A percentile compares a stretch with the other conserved stretches of the same genome.
These are phyloP conservation scores for Ensete ventricosum DNA, from an alignment of 176 grass and related monocot genomes.

Conservation along the genomic window DNA sequence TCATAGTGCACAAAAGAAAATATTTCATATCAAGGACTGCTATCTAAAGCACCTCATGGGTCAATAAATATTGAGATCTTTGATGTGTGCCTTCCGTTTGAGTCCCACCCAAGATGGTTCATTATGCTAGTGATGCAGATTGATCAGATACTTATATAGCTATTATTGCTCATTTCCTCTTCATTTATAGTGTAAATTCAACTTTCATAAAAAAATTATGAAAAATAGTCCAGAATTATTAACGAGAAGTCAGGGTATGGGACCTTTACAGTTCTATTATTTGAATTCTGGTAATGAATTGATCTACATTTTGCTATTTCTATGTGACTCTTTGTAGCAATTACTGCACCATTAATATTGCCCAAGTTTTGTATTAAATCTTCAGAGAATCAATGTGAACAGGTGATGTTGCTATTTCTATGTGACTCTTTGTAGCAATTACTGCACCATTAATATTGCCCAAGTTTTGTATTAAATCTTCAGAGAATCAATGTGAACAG, in stretches of 20 bases:
- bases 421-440: no score
- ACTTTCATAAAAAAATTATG: neutral
- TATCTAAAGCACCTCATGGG: neutral
- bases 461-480: neutral
- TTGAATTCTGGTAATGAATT: neutral
- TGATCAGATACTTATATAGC: neutral
- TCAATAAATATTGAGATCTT: neutral
- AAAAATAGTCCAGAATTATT: no score
- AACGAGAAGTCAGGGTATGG: neutral
- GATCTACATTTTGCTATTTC: neutral
- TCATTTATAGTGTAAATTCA: neutral
- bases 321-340: no score
- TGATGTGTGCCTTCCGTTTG: neutral
- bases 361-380: neutral
- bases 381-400: neutral
- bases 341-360: no score
- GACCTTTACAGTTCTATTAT: neutral
- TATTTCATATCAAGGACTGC: neutral
- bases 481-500: slow-evolving; percentile 11
- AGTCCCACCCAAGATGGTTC: neutral
- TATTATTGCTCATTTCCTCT: neutral
- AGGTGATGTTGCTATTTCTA: no score
- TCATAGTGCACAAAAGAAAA: neutral
- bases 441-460: neutral
- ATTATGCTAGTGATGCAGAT: neutral